phyloP scores from a whole-genome alignment of 2,329 filamentous ascomycete species.

The Fusarium goolgardi region DNA sequence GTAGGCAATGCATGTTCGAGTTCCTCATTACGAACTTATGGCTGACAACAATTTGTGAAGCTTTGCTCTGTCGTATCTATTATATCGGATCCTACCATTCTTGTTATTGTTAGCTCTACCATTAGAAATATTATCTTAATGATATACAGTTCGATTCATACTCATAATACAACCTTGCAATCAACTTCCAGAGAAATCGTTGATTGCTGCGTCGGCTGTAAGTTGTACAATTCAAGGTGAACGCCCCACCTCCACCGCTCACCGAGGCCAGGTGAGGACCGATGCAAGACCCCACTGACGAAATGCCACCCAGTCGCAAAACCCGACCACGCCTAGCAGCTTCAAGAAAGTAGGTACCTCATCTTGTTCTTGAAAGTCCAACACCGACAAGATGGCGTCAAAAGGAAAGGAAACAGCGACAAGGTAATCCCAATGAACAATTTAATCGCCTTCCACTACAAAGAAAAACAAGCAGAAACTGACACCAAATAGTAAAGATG shows the following conservation, averaged over 20 bases:
- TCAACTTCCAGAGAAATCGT: too few species aligned
- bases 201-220: not conserved
- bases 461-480: conserved; percentile 15
- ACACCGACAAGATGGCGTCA: conserved; percentile 54
- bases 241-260: conserved; percentile 47
- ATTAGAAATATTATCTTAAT: too few species aligned
- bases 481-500: conserved; percentile 56
- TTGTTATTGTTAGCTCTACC: too few species aligned
- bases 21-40: not conserved
- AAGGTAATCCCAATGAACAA: conserved; percentile 48
- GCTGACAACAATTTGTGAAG: not conserved
- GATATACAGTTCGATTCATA: not conserved
- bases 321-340: conserved; percentile 42
- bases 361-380: conserved; percentile 37
- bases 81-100: not conserved
- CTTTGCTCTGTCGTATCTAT: too few species aligned
- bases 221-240: conserved; percentile 10
- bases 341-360: conserved; percentile 35
- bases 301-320: conserved; percentile 49
- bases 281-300: conserved; percentile 45
- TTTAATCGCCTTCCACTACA: not conserved
- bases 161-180: not conserved
- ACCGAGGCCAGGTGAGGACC: conserved; percentile 41
- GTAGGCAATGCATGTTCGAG: not conserved
- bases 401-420: conserved; percentile 54